A percentile compares a stretch with the other conserved stretches of the same genome.
phyloP scores from a whole-genome alignment of 768 basidiomycete genomes.

The Amanita pallidorosea region DNA sequence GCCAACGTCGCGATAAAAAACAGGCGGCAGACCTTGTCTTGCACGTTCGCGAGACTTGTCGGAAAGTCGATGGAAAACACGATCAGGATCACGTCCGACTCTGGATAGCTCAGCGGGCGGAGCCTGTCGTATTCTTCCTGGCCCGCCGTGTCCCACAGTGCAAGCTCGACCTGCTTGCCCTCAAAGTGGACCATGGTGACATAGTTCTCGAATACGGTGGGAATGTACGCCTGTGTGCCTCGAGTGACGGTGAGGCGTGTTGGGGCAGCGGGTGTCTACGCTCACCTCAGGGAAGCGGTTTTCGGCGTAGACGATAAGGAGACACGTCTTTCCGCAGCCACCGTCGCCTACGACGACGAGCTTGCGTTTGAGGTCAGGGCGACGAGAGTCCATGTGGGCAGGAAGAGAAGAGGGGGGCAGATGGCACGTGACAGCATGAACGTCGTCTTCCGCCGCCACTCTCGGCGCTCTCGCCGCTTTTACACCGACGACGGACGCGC shows the following conservation, averaged over 20 bases:
- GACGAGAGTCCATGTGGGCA: slow-evolving; percentile 17
- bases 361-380: slow-evolving; percentile 79
- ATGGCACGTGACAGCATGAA: slow-evolving; percentile 1
- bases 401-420: neutral
- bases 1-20: neutral
- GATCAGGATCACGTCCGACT: slow-evolving; percentile 86
- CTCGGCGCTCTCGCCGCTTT: slow-evolving; percentile 3
- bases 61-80: slow-evolving; percentile 94
- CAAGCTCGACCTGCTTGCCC: slow-evolving; percentile 84
- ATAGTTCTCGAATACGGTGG: slow-evolving; percentile 93
- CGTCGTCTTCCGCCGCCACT: neutral
- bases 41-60: slow-evolving; percentile 80
- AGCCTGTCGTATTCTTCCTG: slow-evolving; percentile 95
- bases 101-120: slow-evolving; percentile 77
- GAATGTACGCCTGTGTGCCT: slow-evolving; percentile 67
- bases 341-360: slow-evolving; percentile 86
- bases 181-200: slow-evolving; percentile 82
- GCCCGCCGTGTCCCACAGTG: slow-evolving; percentile 97
- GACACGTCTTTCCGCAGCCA: slow-evolving; percentile 89
- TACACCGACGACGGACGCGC: slow-evolving; percentile 3
- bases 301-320: slow-evolving; percentile 93
- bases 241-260: slow-evolving; percentile 8
- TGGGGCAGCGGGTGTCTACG: neutral
- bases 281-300: slow-evolving; percentile 91
- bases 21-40: slow-evolving; percentile 58